Evolutionary conservation across 495 filamentous ascomycete species (phyloP).

Genomic region (Venustampulla echinocandica): DNA sequence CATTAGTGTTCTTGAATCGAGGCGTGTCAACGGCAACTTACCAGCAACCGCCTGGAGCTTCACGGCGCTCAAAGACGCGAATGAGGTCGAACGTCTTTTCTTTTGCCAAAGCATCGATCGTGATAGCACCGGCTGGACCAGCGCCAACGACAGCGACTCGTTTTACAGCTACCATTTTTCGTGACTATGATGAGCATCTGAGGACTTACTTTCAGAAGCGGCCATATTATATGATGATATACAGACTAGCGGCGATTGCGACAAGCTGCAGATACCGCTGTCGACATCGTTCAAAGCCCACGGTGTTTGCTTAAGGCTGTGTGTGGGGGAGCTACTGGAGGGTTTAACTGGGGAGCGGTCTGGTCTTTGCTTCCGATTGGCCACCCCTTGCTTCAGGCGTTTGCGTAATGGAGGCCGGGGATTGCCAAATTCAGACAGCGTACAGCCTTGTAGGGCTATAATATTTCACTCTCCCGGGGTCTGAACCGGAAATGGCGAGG

Average conservation of each 20-base stretch:
- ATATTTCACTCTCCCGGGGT: no score
- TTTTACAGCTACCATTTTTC: constrained; percentile 28
- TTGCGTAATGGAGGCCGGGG: background rate
- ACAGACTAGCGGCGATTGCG: constrained; percentile 1
- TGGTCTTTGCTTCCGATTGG: constrained; percentile 2
- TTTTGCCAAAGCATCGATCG: constrained; percentile 47
- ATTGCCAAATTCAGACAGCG: background rate
- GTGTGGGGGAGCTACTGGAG: background rate
- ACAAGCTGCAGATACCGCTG: background rate
- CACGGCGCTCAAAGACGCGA: constrained; percentile 51
- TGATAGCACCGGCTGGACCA: constrained; percentile 50
- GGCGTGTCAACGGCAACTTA: constrained; percentile 23
- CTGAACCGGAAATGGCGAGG: no score
- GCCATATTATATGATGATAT: constrained; percentile 1
- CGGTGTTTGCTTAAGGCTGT: background rate
- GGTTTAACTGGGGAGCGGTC: constrained; percentile 1
- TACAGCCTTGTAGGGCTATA: background rate
- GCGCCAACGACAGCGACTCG: constrained; percentile 51
- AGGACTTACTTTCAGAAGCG: constrained; percentile 1
- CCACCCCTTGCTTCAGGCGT: background rate
- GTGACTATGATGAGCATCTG: constrained; percentile 1
- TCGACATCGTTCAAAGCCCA: constrained; percentile 1
- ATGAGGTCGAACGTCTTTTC: constrained; percentile 48
- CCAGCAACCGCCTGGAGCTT: constrained; percentile 51
- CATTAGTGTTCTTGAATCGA: constrained; percentile 4